Evolutionary conservation across 371 early-diverging fungal genomes (phyloP).

Genomic region (Lichtheimia hyalospora): DNA sequence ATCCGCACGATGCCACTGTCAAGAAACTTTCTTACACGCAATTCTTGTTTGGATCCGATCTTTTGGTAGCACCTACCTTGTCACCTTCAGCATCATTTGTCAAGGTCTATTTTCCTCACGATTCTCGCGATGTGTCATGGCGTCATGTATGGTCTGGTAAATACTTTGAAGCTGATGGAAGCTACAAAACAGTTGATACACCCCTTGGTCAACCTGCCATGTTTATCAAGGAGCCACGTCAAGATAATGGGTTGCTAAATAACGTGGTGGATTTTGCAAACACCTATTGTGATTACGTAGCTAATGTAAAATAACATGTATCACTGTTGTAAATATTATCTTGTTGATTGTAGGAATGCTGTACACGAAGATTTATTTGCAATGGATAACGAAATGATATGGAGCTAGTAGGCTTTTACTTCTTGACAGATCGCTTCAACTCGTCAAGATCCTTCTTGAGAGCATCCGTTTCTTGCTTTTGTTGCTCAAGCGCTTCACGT

Average conservation of each 20-base stretch:
- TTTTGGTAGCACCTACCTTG: slow-evolving; percentile 40
- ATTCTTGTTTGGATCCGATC: slow-evolving; percentile 31
- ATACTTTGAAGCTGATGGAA: slow-evolving; percentile 38
- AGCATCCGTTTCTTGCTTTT: slow-evolving; percentile 28
- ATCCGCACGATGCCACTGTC: slow-evolving; percentile 38
- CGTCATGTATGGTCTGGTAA: slow-evolving; percentile 49
- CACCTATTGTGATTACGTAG: not conserved
- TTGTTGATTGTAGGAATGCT: not conserved
- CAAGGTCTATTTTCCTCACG: slow-evolving; percentile 48
- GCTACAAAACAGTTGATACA: slow-evolving; percentile 34
- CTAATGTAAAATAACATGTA: not conserved
- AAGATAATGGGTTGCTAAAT: slow-evolving; percentile 37
- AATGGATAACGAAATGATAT: not conserved
- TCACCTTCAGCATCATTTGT: slow-evolving; percentile 38
- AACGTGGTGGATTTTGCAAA: slow-evolving; percentile 34
- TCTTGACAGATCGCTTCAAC: slow-evolving; percentile 7
- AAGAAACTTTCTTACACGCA: slow-evolving; percentile 36
- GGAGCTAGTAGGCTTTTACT: not conserved
- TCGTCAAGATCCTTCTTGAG: slow-evolving; percentile 31
- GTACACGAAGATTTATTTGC: not conserved
- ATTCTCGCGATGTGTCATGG: slow-evolving; percentile 25
- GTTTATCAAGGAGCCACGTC: slow-evolving; percentile 45
- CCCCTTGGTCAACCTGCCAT: slow-evolving; percentile 48
- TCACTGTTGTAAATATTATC: not conserved
- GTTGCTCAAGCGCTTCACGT: slow-evolving; percentile 31